Base-by-base conservation (phyloP, 1,284 basidiomycete genomes). In the Mycosarcoma maydis region DNA sequence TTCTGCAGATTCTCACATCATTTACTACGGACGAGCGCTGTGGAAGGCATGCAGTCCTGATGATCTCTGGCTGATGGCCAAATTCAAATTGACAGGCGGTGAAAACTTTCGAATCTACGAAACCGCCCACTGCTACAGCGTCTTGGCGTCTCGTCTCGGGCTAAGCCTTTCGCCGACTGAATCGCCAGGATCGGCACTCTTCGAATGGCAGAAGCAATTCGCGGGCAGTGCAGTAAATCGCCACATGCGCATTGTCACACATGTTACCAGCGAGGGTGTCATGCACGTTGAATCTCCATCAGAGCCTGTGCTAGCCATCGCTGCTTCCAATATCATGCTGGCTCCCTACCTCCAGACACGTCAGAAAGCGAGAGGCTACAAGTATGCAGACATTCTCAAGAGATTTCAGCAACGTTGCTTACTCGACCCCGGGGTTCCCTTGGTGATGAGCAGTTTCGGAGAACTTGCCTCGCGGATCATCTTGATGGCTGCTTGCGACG, bases 1-100 rank as follows among this genome's bases (percentile, higher is more conserved):
- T 3, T 33, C 29, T n/a, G 6, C 8, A 20, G n/a, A 20, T 19
- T 16, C 26, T 4, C 51, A 50, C 29, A 32, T 55, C 30, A 17
- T 36, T 27, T n/a, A 23, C n/a, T 61, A 61, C 17, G 59, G 59
- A 14, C 51, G 59, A 13, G 51, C 59, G 14, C 43, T 62, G 14
- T 62, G 59, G 59, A 14, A 2, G 5, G 39, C 59, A 6, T 43
- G 46, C 32, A n/a, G 23, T 6, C 7, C 5, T 0, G 19, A 17
- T 7, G 7, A 19, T 6, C 47, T 53, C 14, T 60, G 58, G 58
- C 14, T 19, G 8, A 40, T 4, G 2, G 51, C 41, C 24, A 16
- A 22, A 3, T 0, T 14, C 24, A 54, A 53, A 23, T 34, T 60
- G 14, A 22, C 24, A 6, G 38, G 49, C 5, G 33, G 6, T 4